Base-by-base conservation (phyloP, 371 early-diverging fungal genomes). In the Capillidium heterosporum region DNA sequence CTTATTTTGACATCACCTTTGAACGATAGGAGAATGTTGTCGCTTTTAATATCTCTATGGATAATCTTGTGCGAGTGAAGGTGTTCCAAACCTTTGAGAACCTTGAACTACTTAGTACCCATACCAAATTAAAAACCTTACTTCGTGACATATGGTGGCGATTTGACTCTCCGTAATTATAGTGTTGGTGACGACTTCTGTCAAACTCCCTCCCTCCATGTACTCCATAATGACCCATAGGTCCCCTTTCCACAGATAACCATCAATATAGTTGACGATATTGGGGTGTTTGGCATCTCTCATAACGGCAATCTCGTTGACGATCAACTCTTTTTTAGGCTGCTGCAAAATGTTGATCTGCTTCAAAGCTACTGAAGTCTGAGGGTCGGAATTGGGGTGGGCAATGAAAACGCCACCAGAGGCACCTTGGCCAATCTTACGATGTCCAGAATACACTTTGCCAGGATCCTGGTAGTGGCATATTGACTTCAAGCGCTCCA, bases 31-130 rank as follows among this genome's bases (percentile, higher is more conserved):
- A 87, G 61, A 43, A 87, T 71, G 59, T 87, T 87, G 66, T 87
- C 87, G 61, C 85, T 85, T 60, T 84, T 85, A 59, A 95, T 84
- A 69, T 95, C 95, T 54, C 98, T 82, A 68, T 99, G 99, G 57
- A 97, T 89, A 46, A 96, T 91, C 50, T 80, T 74, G 26, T 85
- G 74, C 32, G 79, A 69, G 69, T 99, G 99, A 29, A 99, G 66
- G 64, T 91, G 91, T 23, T 81, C 76, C 46, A 99, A 67, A 5
- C 89, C 99, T 40, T 81, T 76, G 31, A 94, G 62, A 24, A 89
- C 75, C 65, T 96, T 17, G 27, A 11, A 15, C 8, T 11, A 53
- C 35, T 70, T 66, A 15, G 78, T 71, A 51, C 77, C 81, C 50
- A 77, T 70, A 87, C 89, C 84, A 10, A 91, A 85, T 42, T 85